Evolutionary conservation across 2,329 filamentous ascomycete genomes (phyloP), one percentile per base, ranked within the genome.

Genomic region (Passalora sequoiae): DNA sequence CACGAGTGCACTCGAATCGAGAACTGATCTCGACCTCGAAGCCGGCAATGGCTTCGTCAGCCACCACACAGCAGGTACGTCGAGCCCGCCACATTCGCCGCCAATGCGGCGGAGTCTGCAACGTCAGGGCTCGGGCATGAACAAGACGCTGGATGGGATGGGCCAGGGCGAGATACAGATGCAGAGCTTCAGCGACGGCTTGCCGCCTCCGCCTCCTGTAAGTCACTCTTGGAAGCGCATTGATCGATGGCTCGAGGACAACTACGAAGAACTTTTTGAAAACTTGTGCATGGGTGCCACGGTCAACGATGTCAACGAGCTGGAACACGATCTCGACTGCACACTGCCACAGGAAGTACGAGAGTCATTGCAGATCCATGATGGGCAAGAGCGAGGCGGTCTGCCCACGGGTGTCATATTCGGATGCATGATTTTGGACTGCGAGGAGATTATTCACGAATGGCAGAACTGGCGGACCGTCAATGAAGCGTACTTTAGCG

Each of bases 391-490:
- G 69, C 84, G 92, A 52, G 87, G 89, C 50, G 92, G 92, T 51
- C 76, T 77, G 44, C 92, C 92, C 1, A 96, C 91, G 0, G 92
- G 92, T 51, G 84, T 97, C 55, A 80, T 98, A 49, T 97, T 98
- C 59, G 80, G 89, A 47, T 84, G 81, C 63, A 98, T 98, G 92
- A 71, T 98, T 51, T 78, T 98, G 45, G 92, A 98, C 66, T 97
- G 92, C 62, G 92, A 98, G 66, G 92, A 98, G 63, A 95, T 98
- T 56, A 84, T 95, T 16, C 89, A 96, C 65, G 92, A 98, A 65
- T 97, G 91, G 87, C 84, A 86, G 59, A 94, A 95, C 62, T 98
- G 92, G 92, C 83, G 88, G 58, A 82, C 80, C 51, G 92, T 98
- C 50, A 95, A 95, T 62, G 81, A 91, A 46, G 87, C 96, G 61